Percentiles rank a stretch among this genome's conserved stretches.
phyloP scores from a whole-genome alignment of 345 rosid species.

The Gossypium ekmanianum region DNA sequence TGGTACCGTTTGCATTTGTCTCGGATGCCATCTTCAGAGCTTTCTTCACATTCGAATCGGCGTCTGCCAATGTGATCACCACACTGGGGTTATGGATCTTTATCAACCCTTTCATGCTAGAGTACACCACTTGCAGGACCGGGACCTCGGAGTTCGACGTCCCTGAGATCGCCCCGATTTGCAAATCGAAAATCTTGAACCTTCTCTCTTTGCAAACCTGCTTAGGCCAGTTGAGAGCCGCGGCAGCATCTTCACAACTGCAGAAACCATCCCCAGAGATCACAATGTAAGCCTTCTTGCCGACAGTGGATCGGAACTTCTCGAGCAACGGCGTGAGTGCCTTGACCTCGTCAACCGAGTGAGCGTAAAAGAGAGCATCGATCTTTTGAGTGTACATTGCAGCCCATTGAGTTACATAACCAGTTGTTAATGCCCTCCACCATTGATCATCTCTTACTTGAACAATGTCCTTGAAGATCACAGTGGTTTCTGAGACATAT shows the following conservation, averaged over 20 bases:
- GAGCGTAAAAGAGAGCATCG: constrained; percentile 89
- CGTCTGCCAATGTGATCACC: constrained; percentile 71
- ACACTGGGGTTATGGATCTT: constrained; percentile 90
- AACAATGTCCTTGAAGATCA: constrained; percentile 86
- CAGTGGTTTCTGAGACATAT: constrained; percentile 91
- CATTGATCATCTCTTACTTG: constrained; percentile 95
- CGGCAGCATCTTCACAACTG: constrained; percentile 77
- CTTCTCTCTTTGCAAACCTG: constrained; percentile 74
- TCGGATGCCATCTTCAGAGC: constrained; percentile 87
- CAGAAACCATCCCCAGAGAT: constrained; percentile 84
- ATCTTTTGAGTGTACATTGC: constrained; percentile 92
- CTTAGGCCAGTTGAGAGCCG: constrained; percentile 71
- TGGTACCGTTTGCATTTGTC: constrained; percentile 44
- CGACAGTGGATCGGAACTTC: constrained; percentile 76
- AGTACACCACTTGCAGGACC: constrained; percentile 73
- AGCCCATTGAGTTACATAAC: constrained; percentile 96
- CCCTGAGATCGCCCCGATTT: constrained; percentile 57
- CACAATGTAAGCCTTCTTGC: constrained; percentile 82
- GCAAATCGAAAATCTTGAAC: constrained; percentile 86
- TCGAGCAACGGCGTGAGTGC: constrained; percentile 74
- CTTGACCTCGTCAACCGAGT: constrained; percentile 68
- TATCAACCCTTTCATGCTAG: constrained; percentile 91
- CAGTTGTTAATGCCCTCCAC: constrained; percentile 89
- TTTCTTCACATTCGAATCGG: constrained; percentile 73
- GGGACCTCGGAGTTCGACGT: constrained; percentile 82